Evolutionary conservation across 2,329 filamentous ascomycete species (phyloP), one percentile per base, ranked within the genome.

Genomic region (Lecanicillium sp.): DNA sequence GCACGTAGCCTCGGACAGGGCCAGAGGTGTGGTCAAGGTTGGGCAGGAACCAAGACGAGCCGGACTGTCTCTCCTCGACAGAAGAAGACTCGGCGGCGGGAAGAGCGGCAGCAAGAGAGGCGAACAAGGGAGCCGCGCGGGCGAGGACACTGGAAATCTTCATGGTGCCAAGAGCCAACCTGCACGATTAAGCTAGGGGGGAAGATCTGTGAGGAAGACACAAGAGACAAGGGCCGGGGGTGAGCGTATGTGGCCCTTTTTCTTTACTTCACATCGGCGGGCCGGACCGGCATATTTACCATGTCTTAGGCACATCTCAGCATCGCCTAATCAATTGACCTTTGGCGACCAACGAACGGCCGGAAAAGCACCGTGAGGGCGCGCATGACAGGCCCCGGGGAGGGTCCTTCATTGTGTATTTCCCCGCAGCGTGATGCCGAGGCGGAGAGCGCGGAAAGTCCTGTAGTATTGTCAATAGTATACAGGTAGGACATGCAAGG

Each of bases 11-110:
- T 43, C 54, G 29, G 15, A 56, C 54, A 11, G 52, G 37, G 21
- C 47, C 52, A 14, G 51, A 51, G 8, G 52, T 53, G 30, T 56
- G 54, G 38, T 56, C 54, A 27, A 56, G 47, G 39, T 56, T 55
- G 23, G 52, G 52, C 27, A 56, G 26, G 19, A 54, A 56, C 54
- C 54, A 56, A n/a, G 54, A 52, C 15, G 54, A 55, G 38, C 42
- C 53, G 21, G 48, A 52, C 4, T 42, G 42, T 9, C 50, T 41
- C 37, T 51, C 37, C 43, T 49, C 47, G 10, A 38, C 14, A 21
- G 19, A 20, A 39, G 40, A 20, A 39, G 40, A 43, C 17, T 38
- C 39, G 26, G 29, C 20, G 10, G 39, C 33, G 23, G 47, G 33
- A 44, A 44, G 40, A 44, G 47, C 39, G 15, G 47, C 33, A 12